A percentile compares a stretch with the other conserved stretches of the same genome.
Conservation (phyloP, 768 basidiomycete genomes). For the Rhizopogon vesiculosus region DNA sequence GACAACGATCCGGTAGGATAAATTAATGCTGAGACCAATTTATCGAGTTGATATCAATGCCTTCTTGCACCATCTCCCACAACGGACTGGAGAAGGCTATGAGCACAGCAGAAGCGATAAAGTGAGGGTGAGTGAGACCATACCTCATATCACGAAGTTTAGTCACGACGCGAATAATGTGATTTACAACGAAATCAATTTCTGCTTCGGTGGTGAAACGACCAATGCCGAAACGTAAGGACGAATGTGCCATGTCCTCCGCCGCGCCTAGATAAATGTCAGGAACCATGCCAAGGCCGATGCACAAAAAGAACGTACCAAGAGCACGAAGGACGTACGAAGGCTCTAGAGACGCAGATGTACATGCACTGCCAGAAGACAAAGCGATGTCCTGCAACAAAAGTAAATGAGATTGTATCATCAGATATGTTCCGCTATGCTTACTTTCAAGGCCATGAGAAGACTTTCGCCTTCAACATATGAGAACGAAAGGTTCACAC, state of each 20-base stretch:
- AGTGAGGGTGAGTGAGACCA: constrained; percentile 13
- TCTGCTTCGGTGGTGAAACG: constrained; percentile 98
- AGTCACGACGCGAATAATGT: constrained; percentile 84
- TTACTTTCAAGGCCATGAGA: constrained; percentile 94
- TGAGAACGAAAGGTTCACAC: constrained; percentile 91
- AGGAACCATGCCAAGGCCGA: not conserved
- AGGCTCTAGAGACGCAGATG: constrained; percentile 96
- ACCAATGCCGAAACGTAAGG: constrained; percentile 94
- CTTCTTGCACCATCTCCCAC: constrained; percentile 99
- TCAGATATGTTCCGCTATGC: constrained; percentile 7
- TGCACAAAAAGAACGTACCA: constrained; percentile 38
- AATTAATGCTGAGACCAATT: constrained; percentile 77
- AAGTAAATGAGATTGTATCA: not conserved
- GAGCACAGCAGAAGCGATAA: constrained; percentile 8
- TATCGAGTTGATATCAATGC: constrained; percentile 92
- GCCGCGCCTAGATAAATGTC: constrained; percentile 60
- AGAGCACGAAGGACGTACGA: constrained; percentile 97
- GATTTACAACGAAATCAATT: constrained; percentile 87
- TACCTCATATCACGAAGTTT: constrained; percentile 92
- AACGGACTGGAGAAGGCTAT: constrained; percentile 55
- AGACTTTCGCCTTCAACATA: constrained; percentile 98
- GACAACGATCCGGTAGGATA: not conserved
- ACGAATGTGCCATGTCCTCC: constrained; percentile 99
- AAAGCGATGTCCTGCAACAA: constrained; percentile 81
- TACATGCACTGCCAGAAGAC: constrained; percentile 97